Conservation (phyloP, 2,329 filamentous ascomycete genomes). For the Niveomyces coronatus region DNA sequence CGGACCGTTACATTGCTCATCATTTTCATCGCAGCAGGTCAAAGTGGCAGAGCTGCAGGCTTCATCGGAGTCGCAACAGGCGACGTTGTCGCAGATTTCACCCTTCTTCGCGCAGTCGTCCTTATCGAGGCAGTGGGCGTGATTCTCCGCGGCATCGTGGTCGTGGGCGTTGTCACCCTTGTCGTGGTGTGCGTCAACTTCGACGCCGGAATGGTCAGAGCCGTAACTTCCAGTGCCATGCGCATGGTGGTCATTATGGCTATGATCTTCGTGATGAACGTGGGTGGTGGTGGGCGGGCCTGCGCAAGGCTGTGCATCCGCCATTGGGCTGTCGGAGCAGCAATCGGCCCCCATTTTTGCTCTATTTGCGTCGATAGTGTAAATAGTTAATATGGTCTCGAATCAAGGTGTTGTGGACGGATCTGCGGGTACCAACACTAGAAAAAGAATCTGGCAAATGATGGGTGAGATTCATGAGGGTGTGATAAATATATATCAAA, state of each 20-base stretch:
- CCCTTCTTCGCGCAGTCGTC: constrained; percentile 6
- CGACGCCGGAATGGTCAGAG: not conserved
- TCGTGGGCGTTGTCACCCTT: not conserved
- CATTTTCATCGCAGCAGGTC: constrained; percentile 17
- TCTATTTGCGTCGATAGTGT: not conserved
- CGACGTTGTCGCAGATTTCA: constrained; percentile 11
- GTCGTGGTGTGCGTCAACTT: not conserved
- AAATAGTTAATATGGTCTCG: not conserved
- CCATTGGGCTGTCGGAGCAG: constrained; percentile 8
- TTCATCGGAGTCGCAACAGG: constrained; percentile 14
- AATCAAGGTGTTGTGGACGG: not conserved
- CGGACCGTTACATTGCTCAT: constrained; percentile 19
- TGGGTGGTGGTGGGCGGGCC: constrained; percentile 2
- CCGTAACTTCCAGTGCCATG: not conserved
- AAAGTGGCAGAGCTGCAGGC: constrained; percentile 12
- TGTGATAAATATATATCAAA: too few relatives aligned
- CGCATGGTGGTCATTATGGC: not conserved
- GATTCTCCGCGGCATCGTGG: too few relatives aligned
- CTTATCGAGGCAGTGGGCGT: constrained; percentile 6
- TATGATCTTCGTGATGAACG: not conserved
- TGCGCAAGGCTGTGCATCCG: constrained; percentile 2
- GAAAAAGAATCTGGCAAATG: too few relatives aligned
- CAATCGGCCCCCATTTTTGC: constrained; percentile 11
- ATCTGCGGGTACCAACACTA: too few relatives aligned
- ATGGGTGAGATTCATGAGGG: too few relatives aligned